Conservation (phyloP, 1,284 basidiomycete species). For the Tylopilus sp. region DNA sequence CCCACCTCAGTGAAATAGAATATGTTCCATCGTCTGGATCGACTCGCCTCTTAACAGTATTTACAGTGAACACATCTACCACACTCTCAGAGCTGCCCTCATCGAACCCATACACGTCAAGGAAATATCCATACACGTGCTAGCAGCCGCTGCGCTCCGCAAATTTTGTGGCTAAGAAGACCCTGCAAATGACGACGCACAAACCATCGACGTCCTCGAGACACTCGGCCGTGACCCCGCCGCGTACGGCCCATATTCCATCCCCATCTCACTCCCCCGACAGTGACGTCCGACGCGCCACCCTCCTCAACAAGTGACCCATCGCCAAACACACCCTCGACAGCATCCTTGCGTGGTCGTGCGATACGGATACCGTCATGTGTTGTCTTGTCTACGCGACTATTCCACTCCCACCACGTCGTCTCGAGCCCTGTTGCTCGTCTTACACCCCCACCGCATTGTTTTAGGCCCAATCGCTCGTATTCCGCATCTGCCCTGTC, state of each 20-base stretch:
- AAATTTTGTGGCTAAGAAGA: slow-evolving; percentile 82
- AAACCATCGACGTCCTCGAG: slow-evolving; percentile 66
- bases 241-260: slow-evolving; percentile 50
- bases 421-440: too few species aligned
- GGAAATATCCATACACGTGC: slow-evolving; percentile 79
- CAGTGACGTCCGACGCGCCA: slow-evolving; percentile 90
- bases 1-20: too few species aligned
- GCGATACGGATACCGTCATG: slow-evolving; percentile 82
- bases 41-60: too few species aligned
- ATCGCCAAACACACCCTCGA: slow-evolving; percentile 62
- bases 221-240: slow-evolving; percentile 78
- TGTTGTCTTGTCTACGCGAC: too few species aligned
- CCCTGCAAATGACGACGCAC: slow-evolving; percentile 64
- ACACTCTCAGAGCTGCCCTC: slow-evolving; percentile 63
- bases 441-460: too few species aligned
- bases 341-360: slow-evolving; percentile 74
- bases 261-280: neutral
- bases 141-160: slow-evolving; percentile 83
- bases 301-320: slow-evolving; percentile 80
- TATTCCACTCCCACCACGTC: too few species aligned
- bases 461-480: too few species aligned
- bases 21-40: too few species aligned
- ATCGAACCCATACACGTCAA: slow-evolving; percentile 86
- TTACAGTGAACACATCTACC: slow-evolving; percentile 73
- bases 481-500: too few species aligned